These are phyloP conservation scores for Hura crepitans DNA, from an alignment of 441 rosid species.

Conservation along the genomic window DNA sequence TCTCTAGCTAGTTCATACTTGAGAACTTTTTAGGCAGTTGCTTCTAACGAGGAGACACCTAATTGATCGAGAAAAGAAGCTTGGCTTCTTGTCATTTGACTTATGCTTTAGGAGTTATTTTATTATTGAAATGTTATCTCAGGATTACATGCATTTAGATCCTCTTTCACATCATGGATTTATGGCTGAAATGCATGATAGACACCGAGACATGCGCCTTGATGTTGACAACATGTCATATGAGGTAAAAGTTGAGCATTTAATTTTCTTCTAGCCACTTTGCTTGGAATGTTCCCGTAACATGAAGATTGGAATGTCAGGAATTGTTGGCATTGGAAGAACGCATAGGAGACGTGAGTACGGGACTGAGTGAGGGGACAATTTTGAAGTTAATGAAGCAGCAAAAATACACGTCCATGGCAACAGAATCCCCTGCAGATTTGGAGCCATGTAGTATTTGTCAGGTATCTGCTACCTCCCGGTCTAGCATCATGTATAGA, in stretches of 20 bases:
- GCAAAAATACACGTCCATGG: conserved; percentile 28
- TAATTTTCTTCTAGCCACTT: conserved; percentile 11
- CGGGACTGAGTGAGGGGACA: conserved; percentile 63
- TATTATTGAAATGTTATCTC: conserved; percentile 16
- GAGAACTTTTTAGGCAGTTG: neutral
- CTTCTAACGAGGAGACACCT: no score
- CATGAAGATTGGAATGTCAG: conserved; percentile 33
- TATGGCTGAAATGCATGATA: conserved; percentile 67
- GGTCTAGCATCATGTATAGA: neutral
- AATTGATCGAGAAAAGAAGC: neutral
- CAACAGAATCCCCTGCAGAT: conserved; percentile 33
- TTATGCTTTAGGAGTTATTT: neutral
- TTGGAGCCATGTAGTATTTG: conserved; percentile 78
- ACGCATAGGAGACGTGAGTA: conserved; percentile 77
- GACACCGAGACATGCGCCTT: conserved; percentile 82
- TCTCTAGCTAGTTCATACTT: neutral
- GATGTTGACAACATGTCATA: conserved; percentile 92
- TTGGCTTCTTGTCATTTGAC: neutral
- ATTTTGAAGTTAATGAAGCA: conserved; percentile 56
- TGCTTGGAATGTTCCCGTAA: conserved; percentile 12
- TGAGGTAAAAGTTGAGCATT: conserved; percentile 46
- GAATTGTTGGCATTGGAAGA: conserved; percentile 83
- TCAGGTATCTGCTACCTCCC: conserved; percentile 48
- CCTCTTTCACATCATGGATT: conserved; percentile 54
- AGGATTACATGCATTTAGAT: conserved; percentile 78